These are phyloP conservation scores for Rhodotorula babjevae DNA, from an alignment of 768 basidiomycete species.

Conservation along the genomic window DNA sequence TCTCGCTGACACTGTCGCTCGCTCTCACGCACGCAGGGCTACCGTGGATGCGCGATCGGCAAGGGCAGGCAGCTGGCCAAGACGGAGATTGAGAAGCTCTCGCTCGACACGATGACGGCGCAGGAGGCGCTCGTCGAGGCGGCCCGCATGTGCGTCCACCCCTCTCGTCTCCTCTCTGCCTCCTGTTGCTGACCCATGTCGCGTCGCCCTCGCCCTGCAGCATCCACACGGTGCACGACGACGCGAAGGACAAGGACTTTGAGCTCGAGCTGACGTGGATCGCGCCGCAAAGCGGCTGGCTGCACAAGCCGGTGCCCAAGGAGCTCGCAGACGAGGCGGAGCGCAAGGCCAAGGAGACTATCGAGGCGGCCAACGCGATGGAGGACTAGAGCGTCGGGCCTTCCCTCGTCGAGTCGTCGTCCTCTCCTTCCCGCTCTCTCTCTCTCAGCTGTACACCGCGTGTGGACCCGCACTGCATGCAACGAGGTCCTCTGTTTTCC, in stretches of 20 bases:
- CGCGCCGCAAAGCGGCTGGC: conserved; percentile 70
- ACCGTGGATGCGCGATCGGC: conserved; percentile 91
- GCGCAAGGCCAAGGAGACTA: conserved; percentile 72
- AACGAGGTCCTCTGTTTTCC: too few relatives aligned
- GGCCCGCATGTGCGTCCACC: conserved; percentile 70
- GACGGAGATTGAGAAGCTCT: conserved; percentile 95
- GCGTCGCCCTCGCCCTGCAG: conserved; percentile 54
- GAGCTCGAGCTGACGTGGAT: conserved; percentile 98
- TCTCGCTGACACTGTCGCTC: too few relatives aligned
- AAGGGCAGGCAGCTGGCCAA: conserved; percentile 98
- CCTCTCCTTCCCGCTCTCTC: too few relatives aligned
- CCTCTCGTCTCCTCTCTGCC: background rate
- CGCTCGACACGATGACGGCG: conserved; percentile 69
- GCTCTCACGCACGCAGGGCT: conserved; percentile 58
- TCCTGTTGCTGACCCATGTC: conserved; percentile 1
- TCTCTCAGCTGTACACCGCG: too few relatives aligned
- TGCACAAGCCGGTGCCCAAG: conserved; percentile 76
- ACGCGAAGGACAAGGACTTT: conserved; percentile 96
- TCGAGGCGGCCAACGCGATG: conserved; percentile 48
- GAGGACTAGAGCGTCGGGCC: conserved; percentile 39
- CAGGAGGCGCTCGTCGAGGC: conserved; percentile 87
- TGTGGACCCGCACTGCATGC: too few relatives aligned
- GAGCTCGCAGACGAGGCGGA: conserved; percentile 83
- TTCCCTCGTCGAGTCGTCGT: background rate
- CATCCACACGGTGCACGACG: conserved; percentile 95